Base-by-base conservation (phyloP, 306 rosid species). In the Lathyrus sativus region DNA sequence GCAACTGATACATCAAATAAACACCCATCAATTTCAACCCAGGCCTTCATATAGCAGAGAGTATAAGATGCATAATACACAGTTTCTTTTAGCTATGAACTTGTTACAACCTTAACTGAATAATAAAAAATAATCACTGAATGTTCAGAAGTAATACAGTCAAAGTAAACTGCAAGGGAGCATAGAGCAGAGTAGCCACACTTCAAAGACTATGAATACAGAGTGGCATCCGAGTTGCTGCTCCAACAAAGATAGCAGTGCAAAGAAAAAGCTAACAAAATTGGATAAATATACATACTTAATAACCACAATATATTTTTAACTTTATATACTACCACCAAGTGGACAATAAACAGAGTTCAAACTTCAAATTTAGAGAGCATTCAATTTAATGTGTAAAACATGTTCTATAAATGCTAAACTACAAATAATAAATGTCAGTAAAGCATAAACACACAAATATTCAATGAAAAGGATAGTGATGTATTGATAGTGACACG, bases 21-120 rank as follows among this genome's bases (percentile, higher is more conserved):
- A 70, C 18, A 49, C 12, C 67, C 50, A 49, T 48, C 14, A 69
- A 69, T 33, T 53, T 51, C 56, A 75, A 11, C n/a, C 37, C 15
- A 65, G 11, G 57, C 28, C 10, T 64, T 15, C 74, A 54, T 59
- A 61, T n/a, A 43, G 67, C 28, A 44, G n/a, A 26, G 29, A 50
- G 41, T n/a, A 28, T 44, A 18, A 1, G 41, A 22, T 38, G 35
- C 41, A 50, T 24, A 65, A 44, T n/a, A 54, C 7, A 11, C 29
- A 0, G 19, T 26, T 35, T 19, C 22, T 54, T 50, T 62, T 43
- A 15, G 5, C 24, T 11, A 37, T 17, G 44, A 29, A 68, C 11
- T 28, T 59, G 38, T 45, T 22, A 42, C 60, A 37, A 50, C 7
- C 67, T 37, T 9, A 58, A 55, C 35, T 15, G 19, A 58, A 38